Percentiles rank a stretch among this genome's conserved stretches.
Conservation (phyloP, 805 yeast species). For the Scheffersomyces ergatensis region DNA sequence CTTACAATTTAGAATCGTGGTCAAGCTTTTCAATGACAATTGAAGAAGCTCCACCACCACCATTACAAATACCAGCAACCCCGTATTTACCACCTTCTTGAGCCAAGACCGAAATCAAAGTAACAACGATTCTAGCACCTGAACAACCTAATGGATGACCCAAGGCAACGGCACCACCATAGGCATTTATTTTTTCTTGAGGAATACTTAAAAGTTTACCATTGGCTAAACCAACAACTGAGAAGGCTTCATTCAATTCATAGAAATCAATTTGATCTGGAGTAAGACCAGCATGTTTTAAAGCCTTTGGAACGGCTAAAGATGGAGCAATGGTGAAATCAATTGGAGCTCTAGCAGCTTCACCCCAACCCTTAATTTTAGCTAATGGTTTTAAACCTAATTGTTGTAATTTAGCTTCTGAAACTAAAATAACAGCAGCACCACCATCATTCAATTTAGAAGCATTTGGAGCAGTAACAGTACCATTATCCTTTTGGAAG, state of each 20-base stretch:
- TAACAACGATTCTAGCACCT: conserved; percentile 91
- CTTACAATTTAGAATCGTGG: conserved; percentile 33
- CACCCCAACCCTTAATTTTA: conserved; percentile 92
- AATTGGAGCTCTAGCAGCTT: conserved; percentile 92
- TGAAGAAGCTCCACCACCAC: conserved; percentile 99
- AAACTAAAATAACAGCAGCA: conserved; percentile 88
- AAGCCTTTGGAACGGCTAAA: conserved; percentile 92
- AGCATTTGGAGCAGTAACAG: conserved; percentile 96
- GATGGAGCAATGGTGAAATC: conserved; percentile 97
- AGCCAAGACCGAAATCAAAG: conserved; percentile 71
- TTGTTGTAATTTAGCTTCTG: conserved; percentile 82
- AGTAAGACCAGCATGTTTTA: conserved; percentile 75
- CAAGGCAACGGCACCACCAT: conserved; percentile 95
- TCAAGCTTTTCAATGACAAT: conserved; percentile 74
- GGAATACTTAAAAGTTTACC: conserved; percentile 65
- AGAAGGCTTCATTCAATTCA: conserved; percentile 97
- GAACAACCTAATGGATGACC: conserved; percentile 96
- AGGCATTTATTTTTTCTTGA: conserved; percentile 70
- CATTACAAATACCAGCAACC: conserved; percentile 95
- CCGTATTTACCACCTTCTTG: conserved; percentile 86
- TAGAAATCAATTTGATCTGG: conserved; percentile 76
- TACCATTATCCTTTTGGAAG: conserved; percentile 90
- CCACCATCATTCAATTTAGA: conserved; percentile 97
- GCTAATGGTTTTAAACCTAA: conserved; percentile 87
- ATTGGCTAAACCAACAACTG: conserved; percentile 94